phyloP scores from a whole-genome alignment of 768 basidiomycete species.

The Boletus sp. region DNA sequence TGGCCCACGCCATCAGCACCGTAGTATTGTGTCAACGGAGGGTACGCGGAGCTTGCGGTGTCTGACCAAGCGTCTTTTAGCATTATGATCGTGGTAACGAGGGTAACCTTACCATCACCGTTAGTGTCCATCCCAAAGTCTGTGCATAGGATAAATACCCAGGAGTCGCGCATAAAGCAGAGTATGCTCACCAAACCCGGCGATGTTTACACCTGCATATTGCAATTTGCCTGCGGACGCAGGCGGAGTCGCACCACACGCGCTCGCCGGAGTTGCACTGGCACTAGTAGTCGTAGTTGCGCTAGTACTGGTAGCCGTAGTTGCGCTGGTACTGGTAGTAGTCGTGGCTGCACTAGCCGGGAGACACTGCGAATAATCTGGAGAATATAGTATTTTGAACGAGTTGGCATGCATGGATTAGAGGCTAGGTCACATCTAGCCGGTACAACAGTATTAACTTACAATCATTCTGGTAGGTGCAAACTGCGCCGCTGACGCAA shows the following conservation, averaged over 20 bases:
- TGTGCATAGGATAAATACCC: not conserved
- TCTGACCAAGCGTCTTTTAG: not conserved
- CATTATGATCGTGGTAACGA: not conserved
- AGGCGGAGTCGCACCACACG: not conserved
- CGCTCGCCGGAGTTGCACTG: not conserved
- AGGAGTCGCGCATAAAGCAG: not conserved
- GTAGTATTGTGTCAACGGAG: slow-evolving; percentile 4
- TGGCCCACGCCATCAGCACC: slow-evolving; percentile 35
- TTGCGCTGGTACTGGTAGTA: not conserved
- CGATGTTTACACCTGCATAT: slow-evolving; percentile 12
- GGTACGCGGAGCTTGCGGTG: slow-evolving; percentile 6
- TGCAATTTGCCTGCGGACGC: slow-evolving; percentile 7
- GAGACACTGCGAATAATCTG: slow-evolving; percentile 14
- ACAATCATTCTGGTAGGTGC: slow-evolving; percentile 8
- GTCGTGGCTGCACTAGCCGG: not conserved
- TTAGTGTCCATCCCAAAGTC: slow-evolving; percentile 12
- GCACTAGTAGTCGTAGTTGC: not conserved
- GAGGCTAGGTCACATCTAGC: no score
- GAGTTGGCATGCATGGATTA: not conserved
- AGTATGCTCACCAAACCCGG: slow-evolving; percentile 8
- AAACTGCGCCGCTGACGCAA: slow-evolving; percentile 7
- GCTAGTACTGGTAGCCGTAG: not conserved
- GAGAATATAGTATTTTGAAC: not conserved
- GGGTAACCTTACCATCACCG: not conserved
- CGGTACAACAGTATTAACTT: not conserved